Evolutionary conservation across 2,329 filamentous ascomycete species (phyloP).

Genomic region (Aspergillus costaricaensis): DNA sequence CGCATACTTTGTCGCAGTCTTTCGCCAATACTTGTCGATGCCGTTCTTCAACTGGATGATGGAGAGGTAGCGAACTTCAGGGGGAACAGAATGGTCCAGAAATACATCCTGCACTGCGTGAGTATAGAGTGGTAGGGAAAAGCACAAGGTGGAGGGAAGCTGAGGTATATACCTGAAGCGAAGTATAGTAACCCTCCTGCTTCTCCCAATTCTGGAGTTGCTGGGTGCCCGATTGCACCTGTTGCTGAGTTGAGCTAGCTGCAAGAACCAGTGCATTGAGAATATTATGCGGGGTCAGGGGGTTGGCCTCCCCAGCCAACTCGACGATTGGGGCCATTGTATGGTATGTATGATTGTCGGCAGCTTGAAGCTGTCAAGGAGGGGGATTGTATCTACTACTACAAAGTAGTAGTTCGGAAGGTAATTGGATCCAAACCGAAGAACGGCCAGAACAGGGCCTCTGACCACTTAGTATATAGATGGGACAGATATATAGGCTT

Average conservation of each 20-base stretch:
- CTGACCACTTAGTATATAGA: constrained; percentile 2
- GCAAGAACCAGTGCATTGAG: constrained; percentile 66
- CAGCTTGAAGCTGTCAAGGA: constrained; percentile 3
- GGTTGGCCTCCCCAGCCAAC: constrained; percentile 77
- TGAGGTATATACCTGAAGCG: constrained; percentile 60
- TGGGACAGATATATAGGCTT: background rate
- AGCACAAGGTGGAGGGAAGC: background rate
- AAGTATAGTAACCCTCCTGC: constrained; percentile 65
- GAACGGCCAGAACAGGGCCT: constrained; percentile 4
- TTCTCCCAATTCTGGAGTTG: constrained; percentile 74
- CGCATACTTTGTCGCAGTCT: constrained; percentile 66
- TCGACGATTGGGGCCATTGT: constrained; percentile 73
- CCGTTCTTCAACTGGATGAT: constrained; percentile 96
- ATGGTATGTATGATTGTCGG: constrained; percentile 17
- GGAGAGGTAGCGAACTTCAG: constrained; percentile 81
- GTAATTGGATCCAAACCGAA: constrained; percentile 8
- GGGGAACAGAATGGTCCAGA: constrained; percentile 73
- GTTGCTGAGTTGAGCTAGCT: constrained; percentile 64
- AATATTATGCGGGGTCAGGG: constrained; percentile 65
- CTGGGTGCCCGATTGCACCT: constrained; percentile 65
- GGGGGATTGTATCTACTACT: background rate
- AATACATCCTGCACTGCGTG: constrained; percentile 65
- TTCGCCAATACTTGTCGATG: constrained; percentile 93
- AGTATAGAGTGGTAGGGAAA: background rate
- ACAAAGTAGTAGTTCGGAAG: constrained; percentile 7